Percentiles rank a stretch among this genome's conserved stretches.
Evolutionary conservation across 2,329 filamentous ascomycete species (phyloP).

Genomic region (Clonostachys rhizophaga): DNA sequence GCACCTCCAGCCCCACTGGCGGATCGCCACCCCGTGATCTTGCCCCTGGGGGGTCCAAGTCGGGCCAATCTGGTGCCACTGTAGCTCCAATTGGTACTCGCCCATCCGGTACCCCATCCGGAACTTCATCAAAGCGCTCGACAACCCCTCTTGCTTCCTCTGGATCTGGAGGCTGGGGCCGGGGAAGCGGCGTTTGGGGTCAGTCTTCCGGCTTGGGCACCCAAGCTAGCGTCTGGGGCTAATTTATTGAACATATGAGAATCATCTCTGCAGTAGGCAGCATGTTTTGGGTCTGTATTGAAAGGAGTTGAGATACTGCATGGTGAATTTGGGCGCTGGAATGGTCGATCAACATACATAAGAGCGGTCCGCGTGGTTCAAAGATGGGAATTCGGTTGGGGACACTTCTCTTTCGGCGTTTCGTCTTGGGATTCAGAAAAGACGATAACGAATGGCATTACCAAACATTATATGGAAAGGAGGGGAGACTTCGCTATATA

Average conservation of each 20-base stretch:
- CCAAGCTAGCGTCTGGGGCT: conserved; percentile 94
- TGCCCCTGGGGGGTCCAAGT: conserved; percentile 40
- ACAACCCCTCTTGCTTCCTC: conserved; percentile 93
- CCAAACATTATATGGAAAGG: not conserved
- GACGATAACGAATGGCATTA: not conserved
- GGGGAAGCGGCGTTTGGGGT: conserved; percentile 79
- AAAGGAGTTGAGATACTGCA: not conserved
- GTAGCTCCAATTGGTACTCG: conserved; percentile 94
- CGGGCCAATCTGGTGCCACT: conserved; percentile 51
- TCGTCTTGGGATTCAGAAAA: not conserved
- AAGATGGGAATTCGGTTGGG: not conserved
- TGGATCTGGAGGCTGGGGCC: conserved; percentile 74
- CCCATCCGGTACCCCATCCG: conserved; percentile 56
- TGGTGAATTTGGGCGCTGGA: not conserved
- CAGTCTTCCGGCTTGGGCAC: conserved; percentile 77
- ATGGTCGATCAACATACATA: too few relatives aligned
- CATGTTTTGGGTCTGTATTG: not conserved
- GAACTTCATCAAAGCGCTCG: conserved; percentile 64
- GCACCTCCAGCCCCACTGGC: conserved; percentile 75
- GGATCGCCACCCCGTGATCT: conserved; percentile 72
- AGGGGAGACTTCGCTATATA: conserved; percentile 2
- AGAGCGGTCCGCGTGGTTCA: too few relatives aligned
- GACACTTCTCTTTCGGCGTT: not conserved
- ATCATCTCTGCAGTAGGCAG: too few relatives aligned
- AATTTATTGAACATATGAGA: conserved; percentile 14